A percentile compares a stretch with the other conserved stretches of the same genome.
phyloP scores from a whole-genome alignment of 306 rosid genomes.

The Aeschynomene evenia region DNA sequence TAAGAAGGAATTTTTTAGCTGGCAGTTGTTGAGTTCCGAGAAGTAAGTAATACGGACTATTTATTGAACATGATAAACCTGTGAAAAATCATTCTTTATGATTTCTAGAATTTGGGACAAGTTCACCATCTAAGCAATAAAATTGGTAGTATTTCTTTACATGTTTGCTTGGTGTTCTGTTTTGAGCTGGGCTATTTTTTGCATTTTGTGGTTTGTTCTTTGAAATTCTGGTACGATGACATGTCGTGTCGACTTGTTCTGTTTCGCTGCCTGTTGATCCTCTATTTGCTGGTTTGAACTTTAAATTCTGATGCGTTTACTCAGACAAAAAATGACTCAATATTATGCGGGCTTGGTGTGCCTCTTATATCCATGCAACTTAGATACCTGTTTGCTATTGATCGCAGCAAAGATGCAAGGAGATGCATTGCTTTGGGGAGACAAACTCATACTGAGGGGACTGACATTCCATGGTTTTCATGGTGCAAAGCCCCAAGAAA shows the following conservation, averaged over 20 bases:
- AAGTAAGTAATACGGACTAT: not conserved
- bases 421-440: slow-evolving; percentile 46
- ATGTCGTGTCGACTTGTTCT: not conserved
- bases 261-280: not conserved
- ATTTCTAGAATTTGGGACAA: not conserved
- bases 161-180: not conserved
- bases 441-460: slow-evolving; percentile 77
- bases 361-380: not conserved
- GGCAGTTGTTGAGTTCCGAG: not conserved
- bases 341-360: not conserved
- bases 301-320: not conserved
- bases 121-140: not conserved
- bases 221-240: not conserved
- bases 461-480: slow-evolving; percentile 80
- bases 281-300: not conserved
- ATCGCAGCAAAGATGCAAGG: slow-evolving; percentile 45
- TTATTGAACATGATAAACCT: not conserved
- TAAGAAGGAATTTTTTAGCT: not conserved
- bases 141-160: not conserved
- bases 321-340: not conserved
- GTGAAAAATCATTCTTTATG: not conserved
- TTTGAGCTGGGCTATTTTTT: not conserved
- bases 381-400: not conserved
- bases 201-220: not conserved
- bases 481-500: slow-evolving; percentile 72